phyloP scores from a whole-genome alignment of 108 stramenopile genomes.

The Parietichytrium sp. region DNA sequence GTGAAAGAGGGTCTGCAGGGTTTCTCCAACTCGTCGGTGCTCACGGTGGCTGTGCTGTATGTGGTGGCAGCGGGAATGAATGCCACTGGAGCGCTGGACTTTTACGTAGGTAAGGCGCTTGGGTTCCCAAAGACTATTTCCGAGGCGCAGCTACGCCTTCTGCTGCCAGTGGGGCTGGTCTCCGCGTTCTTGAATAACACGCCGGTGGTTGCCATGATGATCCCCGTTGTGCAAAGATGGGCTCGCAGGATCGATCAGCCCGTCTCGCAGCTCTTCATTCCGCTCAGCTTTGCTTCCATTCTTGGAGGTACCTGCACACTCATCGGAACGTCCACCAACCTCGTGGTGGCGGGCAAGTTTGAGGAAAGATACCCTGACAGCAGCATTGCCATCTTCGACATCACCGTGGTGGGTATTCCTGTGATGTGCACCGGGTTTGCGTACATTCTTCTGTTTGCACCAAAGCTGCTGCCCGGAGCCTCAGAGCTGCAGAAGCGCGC shows the following conservation, averaged over 20 bases:
- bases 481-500: neutral
- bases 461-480: neutral
- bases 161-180: constrained; percentile 22
- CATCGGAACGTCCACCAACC: constrained; percentile 48
- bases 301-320: constrained; percentile 42
- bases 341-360: constrained; percentile 45
- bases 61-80: constrained; percentile 42
- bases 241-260: constrained; percentile 37
- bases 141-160: constrained; percentile 8
- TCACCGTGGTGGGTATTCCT: constrained; percentile 13
- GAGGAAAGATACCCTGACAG: constrained; percentile 17
- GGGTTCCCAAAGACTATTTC: constrained; percentile 33
- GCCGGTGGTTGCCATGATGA: constrained; percentile 43
- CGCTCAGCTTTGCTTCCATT: constrained; percentile 43
- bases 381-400: constrained; percentile 39
- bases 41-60: constrained; percentile 39
- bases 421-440: constrained; percentile 12
- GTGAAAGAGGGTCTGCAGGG: constrained; percentile 7
- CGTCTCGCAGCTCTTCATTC: constrained; percentile 48
- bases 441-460: constrained; percentile 35
- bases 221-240: constrained; percentile 50
- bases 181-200: constrained; percentile 51
- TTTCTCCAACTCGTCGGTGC: constrained; percentile 28
- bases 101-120: neutral
- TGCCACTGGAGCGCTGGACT: constrained; percentile 37